Conservation (phyloP, 1,284 basidiomycete species). For the Moesziomyces parantarcticus region DNA sequence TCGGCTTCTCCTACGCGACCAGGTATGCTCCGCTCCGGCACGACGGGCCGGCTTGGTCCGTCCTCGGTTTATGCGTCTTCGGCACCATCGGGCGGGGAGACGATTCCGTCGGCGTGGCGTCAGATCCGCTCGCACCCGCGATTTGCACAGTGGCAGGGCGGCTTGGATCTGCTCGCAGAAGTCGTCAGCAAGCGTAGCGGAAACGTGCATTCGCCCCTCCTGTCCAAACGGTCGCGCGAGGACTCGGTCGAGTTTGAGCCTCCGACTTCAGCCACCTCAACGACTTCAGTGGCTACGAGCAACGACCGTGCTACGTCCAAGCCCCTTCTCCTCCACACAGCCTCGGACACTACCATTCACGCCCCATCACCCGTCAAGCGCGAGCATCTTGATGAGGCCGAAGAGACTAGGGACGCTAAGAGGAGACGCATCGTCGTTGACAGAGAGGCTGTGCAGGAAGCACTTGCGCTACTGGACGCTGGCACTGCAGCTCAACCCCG, state of each 20-base stretch:
- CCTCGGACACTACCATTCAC: conserved; percentile 16
- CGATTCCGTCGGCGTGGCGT: conserved; percentile 59
- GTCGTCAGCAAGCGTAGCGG: conserved; percentile 56
- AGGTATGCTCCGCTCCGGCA: conserved; percentile 16
- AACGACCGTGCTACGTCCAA: conserved; percentile 35
- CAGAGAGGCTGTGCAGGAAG: conserved; percentile 56
- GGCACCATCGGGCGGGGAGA: conserved; percentile 23
- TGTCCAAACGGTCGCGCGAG: conserved; percentile 27
- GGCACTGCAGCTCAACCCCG: conserved; percentile 38
- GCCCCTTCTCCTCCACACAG: conserved; percentile 15
- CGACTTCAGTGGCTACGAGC: conserved; percentile 12
- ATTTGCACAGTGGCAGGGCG: conserved; percentile 58
- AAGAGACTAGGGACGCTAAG: conserved; percentile 37
- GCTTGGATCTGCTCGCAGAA: conserved; percentile 64
- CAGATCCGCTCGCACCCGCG: conserved; percentile 63
- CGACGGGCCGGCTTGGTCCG: conserved; percentile 11
- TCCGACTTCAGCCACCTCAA: conserved; percentile 7
- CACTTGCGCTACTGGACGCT: conserved; percentile 52
- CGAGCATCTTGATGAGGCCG: conserved; percentile 14
- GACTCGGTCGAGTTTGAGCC: conserved; percentile 45
- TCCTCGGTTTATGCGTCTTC: conserved; percentile 1
- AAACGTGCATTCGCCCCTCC: conserved; percentile 38
- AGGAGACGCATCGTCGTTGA: conserved; percentile 52
- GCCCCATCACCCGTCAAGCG: conserved; percentile 3
- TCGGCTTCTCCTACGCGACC: conserved; percentile 10